Evolutionary conservation across 768 basidiomycete genomes (phyloP).

Genomic region (Boletus eberwhitei): DNA sequence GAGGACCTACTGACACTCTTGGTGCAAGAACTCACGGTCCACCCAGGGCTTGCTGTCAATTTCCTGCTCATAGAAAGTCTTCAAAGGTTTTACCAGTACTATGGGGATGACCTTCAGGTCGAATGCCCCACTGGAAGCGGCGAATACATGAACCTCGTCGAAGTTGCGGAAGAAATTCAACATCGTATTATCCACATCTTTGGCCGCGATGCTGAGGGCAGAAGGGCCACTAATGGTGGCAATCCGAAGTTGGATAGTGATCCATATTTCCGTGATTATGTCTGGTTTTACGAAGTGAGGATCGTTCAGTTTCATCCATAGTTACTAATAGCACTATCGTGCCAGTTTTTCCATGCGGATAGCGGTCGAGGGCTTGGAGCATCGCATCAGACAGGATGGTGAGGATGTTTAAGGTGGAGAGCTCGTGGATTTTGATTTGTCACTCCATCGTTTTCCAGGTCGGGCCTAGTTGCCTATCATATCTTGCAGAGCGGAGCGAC

Average conservation of each 20-base stretch:
- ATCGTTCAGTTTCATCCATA: neutral
- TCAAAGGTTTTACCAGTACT: constrained; percentile 97
- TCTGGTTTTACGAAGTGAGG: constrained; percentile 89
- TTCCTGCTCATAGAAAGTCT: constrained; percentile 94
- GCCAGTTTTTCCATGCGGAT: constrained; percentile 92
- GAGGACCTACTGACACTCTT: constrained; percentile 20
- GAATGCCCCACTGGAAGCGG: constrained; percentile 97
- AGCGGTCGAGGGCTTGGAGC: constrained; percentile 91
- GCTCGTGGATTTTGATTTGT: neutral
- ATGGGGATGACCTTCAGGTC: constrained; percentile 87
- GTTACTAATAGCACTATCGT: neutral
- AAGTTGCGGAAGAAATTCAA: constrained; percentile 96
- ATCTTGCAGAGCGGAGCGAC: constrained; percentile 87
- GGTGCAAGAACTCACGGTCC: neutral
- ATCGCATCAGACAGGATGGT: constrained; percentile 99
- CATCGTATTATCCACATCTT: constrained; percentile 99
- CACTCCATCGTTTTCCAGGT: constrained; percentile 43
- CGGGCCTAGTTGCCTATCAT: constrained; percentile 85
- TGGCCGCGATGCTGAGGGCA: constrained; percentile 83
- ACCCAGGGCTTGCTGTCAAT: constrained; percentile 88
- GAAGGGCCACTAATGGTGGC: constrained; percentile 89
- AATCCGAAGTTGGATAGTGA: constrained; percentile 84
- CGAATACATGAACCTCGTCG: constrained; percentile 94
- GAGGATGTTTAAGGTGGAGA: constrained; percentile 17
- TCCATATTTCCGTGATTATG: constrained; percentile 94